Percentiles rank a stretch among this genome's conserved stretches.
phyloP scores from a whole-genome alignment of 2,329 filamentous ascomycete genomes.

The Penicillium capsulatum region DNA sequence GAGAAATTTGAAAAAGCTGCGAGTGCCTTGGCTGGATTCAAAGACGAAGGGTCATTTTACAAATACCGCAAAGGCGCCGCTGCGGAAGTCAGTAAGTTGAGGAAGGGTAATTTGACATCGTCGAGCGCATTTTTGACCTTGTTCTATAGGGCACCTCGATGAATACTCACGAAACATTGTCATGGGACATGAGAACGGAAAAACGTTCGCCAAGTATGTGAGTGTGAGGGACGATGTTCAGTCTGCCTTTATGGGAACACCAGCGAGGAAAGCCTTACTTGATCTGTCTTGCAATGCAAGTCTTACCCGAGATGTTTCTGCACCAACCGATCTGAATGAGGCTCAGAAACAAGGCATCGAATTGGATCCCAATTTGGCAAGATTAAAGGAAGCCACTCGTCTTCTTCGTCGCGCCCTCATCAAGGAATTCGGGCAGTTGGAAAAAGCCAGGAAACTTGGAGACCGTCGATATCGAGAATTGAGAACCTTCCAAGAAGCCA shows the following conservation, averaged over 20 bases:
- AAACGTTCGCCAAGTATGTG: constrained; percentile 3
- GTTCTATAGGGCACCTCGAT: constrained; percentile 1
- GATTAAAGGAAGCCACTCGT: not conserved
- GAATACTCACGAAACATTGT: constrained; percentile 8
- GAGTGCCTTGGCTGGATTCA: constrained; percentile 11
- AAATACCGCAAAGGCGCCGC: constrained; percentile 21
- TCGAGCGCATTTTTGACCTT: not conserved
- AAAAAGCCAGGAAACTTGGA: not conserved
- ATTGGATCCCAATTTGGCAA: not conserved
- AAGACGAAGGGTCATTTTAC: constrained; percentile 12
- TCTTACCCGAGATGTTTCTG: constrained; percentile 7
- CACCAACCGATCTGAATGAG: constrained; percentile 1
- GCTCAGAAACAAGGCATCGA: constrained; percentile 1
- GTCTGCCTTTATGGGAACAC: constrained; percentile 9
- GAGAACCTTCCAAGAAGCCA: not conserved
- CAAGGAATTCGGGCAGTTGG: not conserved
- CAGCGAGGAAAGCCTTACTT: constrained; percentile 2
- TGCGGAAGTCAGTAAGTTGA: constrained; percentile 1
- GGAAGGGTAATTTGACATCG: not conserved
- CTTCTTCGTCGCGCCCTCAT: not conserved
- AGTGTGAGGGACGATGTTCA: constrained; percentile 3
- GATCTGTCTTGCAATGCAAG: constrained; percentile 6
- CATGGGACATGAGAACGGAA: constrained; percentile 5
- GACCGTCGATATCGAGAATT: not conserved
- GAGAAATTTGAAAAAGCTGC: constrained; percentile 8